Conservation (phyloP, 2,329 filamentous ascomycete genomes). For the Fulvia fulva region DNA sequence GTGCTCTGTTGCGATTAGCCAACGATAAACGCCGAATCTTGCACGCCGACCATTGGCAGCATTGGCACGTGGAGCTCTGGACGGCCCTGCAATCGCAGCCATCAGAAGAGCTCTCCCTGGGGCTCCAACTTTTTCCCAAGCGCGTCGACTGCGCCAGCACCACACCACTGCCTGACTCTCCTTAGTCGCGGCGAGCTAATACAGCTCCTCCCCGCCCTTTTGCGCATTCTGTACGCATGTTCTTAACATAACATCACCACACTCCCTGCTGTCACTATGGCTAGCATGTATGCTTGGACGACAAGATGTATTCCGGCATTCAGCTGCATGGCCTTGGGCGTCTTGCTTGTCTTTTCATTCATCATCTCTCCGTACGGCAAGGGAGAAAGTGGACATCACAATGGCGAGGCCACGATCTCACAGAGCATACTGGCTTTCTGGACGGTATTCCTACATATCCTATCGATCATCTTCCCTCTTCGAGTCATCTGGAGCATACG, state of each 20-base stretch:
- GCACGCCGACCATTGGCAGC: conserved; percentile 8
- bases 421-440: conserved; percentile 46
- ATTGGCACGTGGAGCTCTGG: conserved; percentile 7
- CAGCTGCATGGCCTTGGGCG: conserved; percentile 23
- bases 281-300: conserved; percentile 23
- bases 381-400: conserved; percentile 20
- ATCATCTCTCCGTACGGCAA: conserved; percentile 27
- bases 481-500: conserved; percentile 60
- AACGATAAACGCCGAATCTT: conserved; percentile 5
- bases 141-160: not conserved
- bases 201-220: not conserved
- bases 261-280: conserved; percentile 11
- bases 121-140: conserved; percentile 5
- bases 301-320: conserved; percentile 30
- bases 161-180: not conserved
- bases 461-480: conserved; percentile 61
- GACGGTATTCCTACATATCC: conserved; percentile 60
- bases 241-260: not conserved
- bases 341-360: conserved; percentile 28
- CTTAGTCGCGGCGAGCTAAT: not conserved
- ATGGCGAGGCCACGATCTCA: conserved; percentile 27
- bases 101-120: conserved; percentile 1
- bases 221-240: conserved; percentile 2
- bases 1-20: conserved; percentile 1
- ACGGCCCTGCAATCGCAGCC: conserved; percentile 6